Evolutionary conservation across 371 early-diverging fungal species (phyloP).

Genomic region (Syncephalis plumigaleata): DNA sequence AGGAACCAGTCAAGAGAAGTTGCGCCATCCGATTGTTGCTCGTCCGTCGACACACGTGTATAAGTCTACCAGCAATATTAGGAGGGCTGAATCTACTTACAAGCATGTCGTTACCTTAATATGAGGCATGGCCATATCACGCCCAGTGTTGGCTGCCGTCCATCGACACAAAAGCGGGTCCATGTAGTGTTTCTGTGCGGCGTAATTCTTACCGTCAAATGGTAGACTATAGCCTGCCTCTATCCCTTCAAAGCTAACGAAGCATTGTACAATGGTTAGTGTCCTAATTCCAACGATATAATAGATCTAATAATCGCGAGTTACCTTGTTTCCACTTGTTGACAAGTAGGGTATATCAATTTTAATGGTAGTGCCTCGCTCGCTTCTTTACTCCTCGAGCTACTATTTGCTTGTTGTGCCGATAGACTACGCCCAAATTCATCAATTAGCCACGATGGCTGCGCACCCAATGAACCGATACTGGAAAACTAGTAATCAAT

Average conservation of each 20-base stretch:
- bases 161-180: conserved; percentile 24
- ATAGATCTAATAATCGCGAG: not conserved
- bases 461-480: conserved; percentile 24
- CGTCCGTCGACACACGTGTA: conserved; percentile 20
- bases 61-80: not conserved
- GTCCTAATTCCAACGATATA: not conserved
- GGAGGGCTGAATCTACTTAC: not conserved
- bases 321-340: conserved; percentile 35
- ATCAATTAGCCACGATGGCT: conserved; percentile 16
- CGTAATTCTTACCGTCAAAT: conserved; percentile 19
- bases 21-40: conserved; percentile 12
- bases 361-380: not conserved
- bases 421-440: conserved; percentile 14
- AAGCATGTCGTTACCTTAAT: conserved; percentile 19
- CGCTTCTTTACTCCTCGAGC: no score
- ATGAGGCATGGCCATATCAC: conserved; percentile 41
- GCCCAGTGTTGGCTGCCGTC: conserved; percentile 22
- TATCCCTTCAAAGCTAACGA: conserved; percentile 23
- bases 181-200: conserved; percentile 24
- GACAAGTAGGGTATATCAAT: conserved; percentile 36
- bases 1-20: conserved; percentile 28
- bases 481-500: conserved; percentile 31
- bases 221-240: conserved; percentile 25
- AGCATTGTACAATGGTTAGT: no score
- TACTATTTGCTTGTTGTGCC: no score